Percentiles rank a stretch among this genome's conserved stretches.
Evolutionary conservation across 371 early-diverging fungal species (phyloP).

Genomic region (Lichtheimia corymbifera): DNA sequence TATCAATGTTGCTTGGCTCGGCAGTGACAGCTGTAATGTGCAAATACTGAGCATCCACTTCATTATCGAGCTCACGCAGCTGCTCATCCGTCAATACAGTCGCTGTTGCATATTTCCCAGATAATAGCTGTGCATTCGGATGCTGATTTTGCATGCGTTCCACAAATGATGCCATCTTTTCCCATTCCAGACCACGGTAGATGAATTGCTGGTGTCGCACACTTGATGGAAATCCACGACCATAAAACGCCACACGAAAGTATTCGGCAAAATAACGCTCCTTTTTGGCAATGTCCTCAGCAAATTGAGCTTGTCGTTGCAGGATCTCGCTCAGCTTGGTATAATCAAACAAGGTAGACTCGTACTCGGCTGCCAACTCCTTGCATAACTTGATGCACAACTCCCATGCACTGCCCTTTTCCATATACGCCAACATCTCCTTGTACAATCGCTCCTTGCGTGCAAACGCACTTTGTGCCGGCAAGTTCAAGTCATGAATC

Average conservation of each 20-base stretch:
- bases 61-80: slow-evolving; percentile 43
- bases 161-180: slow-evolving; percentile 73
- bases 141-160: slow-evolving; percentile 74
- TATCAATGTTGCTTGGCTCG: slow-evolving; percentile 36
- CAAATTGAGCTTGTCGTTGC: slow-evolving; percentile 57
- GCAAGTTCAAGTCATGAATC: slow-evolving; percentile 55
- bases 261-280: slow-evolving; percentile 71
- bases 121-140: slow-evolving; percentile 60
- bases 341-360: slow-evolving; percentile 58
- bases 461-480: slow-evolving; percentile 56
- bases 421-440: slow-evolving; percentile 63
- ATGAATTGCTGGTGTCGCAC: slow-evolving; percentile 71
- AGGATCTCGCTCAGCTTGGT: slow-evolving; percentile 55
- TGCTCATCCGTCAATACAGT: slow-evolving; percentile 48
- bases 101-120: slow-evolving; percentile 37
- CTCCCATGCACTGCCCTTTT: slow-evolving; percentile 74
- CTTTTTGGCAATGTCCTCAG: slow-evolving; percentile 59
- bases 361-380: slow-evolving; percentile 64
- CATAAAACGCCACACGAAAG: slow-evolving; percentile 80
- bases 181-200: slow-evolving; percentile 75
- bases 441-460: slow-evolving; percentile 69
- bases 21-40: slow-evolving; percentile 75
- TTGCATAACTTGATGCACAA: slow-evolving; percentile 64
- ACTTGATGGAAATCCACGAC: slow-evolving; percentile 60
- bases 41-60: slow-evolving; percentile 62